phyloP scores from a whole-genome alignment of 306 rosid genomes.

The Malus fusca region DNA sequence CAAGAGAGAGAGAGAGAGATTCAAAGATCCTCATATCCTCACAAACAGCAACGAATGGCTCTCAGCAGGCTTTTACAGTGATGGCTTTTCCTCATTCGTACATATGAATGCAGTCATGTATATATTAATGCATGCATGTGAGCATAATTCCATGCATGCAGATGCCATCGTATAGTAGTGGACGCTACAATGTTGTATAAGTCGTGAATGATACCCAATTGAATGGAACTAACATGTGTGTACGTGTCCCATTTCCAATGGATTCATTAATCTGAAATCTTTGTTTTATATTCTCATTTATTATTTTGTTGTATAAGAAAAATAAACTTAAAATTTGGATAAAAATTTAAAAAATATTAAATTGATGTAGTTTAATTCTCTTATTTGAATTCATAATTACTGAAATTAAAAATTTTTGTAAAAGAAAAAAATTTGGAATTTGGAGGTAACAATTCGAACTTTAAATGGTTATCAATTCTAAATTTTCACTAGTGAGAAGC shows the following conservation, averaged over 20 bases:
- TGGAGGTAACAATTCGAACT: too few relatives aligned
- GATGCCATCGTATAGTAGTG: not conserved
- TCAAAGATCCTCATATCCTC: slow-evolving; percentile 68
- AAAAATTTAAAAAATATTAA: too few relatives aligned
- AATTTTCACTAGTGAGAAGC: too few relatives aligned
- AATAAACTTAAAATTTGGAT: too few relatives aligned
- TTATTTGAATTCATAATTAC: too few relatives aligned
- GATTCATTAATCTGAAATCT: too few relatives aligned
- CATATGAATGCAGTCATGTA: slow-evolving; percentile 1
- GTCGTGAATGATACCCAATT: not conserved
- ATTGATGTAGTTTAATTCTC: too few relatives aligned
- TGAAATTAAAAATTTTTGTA: too few relatives aligned
- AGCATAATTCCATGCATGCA: not conserved
- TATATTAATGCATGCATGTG: not conserved
- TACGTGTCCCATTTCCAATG: not conserved
- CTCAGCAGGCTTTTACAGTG: slow-evolving; percentile 49
- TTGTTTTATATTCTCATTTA: too few relatives aligned
- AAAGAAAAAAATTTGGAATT: too few relatives aligned
- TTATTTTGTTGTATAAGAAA: too few relatives aligned
- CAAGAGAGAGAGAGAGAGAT: slow-evolving; percentile 10
- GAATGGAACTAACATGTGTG: not conserved
- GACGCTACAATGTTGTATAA: not conserved
- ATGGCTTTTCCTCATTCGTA: slow-evolving; percentile 41
- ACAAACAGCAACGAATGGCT: slow-evolving; percentile 66
- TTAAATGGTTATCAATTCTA: too few relatives aligned